phyloP scores from a whole-genome alignment of 2,329 filamentous ascomycete genomes.

The Fusarium annulatum region DNA sequence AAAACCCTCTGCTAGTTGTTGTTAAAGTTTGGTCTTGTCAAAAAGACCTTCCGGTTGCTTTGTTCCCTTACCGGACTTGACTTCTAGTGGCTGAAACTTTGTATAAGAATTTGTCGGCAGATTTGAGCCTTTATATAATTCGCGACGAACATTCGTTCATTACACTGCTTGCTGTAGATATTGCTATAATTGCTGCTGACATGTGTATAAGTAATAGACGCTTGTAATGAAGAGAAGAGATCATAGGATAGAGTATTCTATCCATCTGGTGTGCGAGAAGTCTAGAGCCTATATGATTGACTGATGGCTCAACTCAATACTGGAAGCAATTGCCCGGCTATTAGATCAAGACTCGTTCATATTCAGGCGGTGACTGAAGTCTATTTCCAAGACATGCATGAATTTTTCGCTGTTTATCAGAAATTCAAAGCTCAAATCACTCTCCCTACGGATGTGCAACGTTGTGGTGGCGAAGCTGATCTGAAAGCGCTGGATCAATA shows the following conservation, averaged over 20 bases:
- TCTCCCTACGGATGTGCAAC: neutral
- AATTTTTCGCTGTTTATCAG: neutral
- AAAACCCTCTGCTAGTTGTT: neutral
- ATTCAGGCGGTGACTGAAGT: neutral
- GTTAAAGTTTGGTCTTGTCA: constrained; percentile 11
- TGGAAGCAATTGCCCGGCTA: neutral
- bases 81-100: constrained; percentile 23
- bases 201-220: neutral
- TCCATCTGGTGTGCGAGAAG: neutral
- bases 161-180: neutral
- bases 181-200: neutral
- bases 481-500: neutral
- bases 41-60: neutral
- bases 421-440: neutral
- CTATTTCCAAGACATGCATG: neutral
- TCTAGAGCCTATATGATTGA: neutral
- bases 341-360: neutral
- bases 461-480: neutral
- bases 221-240: neutral
- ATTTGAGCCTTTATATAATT: neutral
- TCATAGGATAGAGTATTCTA: neutral
- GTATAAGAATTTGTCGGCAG: neutral
- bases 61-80: constrained; percentile 6
- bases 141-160: neutral
- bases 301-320: neutral